Evolutionary conservation across 78 protist species (phyloP).

Genomic region (Dictyostelium intermedium): DNA sequence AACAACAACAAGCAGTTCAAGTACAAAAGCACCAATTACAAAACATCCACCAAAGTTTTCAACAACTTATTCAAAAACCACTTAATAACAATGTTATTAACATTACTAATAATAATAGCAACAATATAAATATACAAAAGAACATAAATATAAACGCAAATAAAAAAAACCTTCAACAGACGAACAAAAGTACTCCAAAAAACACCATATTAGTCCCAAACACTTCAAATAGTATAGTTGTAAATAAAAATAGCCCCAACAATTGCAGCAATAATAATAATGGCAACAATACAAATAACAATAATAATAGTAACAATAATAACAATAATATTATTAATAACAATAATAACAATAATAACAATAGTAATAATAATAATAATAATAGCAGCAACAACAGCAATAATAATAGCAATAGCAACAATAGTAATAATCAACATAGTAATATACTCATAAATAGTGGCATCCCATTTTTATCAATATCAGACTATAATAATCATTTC

Average conservation of each 20-base stretch:
- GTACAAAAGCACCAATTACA: neutral
- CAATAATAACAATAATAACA: no score
- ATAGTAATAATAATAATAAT: neutral
- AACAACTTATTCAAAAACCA: neutral
- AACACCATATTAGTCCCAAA: neutral
- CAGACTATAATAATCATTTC: constrained; percentile 1
- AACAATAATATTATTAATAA: no score
- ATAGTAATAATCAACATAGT: neutral
- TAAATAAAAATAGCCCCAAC: neutral
- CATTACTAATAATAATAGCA: no score
- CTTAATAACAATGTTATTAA: neutral
- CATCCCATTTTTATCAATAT: neutral
- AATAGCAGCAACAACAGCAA: neutral
- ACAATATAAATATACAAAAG: neutral
- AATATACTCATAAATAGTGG: neutral
- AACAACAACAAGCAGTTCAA: neutral
- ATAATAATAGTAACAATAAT: no score
- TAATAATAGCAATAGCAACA: neutral
- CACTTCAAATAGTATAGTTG: neutral
- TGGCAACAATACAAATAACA: no score
- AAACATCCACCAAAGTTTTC: neutral
- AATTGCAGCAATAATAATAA: no score
- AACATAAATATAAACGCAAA: neutral
- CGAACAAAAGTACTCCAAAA: neutral
- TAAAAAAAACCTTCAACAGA: neutral